These are phyloP conservation scores for Viola odorata DNA, from an alignment of 345 rosid species.

Conservation along the genomic window DNA sequence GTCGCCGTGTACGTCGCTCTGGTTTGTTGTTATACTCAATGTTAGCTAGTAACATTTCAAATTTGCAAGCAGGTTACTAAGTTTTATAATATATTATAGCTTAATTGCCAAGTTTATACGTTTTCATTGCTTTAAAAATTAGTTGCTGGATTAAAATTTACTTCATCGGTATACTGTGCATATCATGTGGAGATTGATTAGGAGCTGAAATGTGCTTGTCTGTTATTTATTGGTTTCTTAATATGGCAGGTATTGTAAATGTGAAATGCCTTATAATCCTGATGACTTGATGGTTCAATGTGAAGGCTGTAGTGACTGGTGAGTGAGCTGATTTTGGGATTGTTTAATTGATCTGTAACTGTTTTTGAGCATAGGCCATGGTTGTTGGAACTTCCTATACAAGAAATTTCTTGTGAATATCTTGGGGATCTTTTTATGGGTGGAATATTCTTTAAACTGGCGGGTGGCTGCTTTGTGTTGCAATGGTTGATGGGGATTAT, in stretches of 20 bases:
- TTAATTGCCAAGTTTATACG: too few species aligned
- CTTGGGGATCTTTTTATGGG: background rate
- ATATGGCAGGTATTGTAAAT: constrained; percentile 76
- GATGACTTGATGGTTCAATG: constrained; percentile 98
- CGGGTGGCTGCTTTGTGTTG: background rate
- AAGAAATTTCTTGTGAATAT: background rate
- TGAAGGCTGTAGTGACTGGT: constrained; percentile 93
- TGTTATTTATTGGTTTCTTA: too few species aligned
- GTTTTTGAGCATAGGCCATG: background rate
- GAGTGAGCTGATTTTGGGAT: constrained; percentile 16
- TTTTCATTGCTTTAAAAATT: too few species aligned
- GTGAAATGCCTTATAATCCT: constrained; percentile 99
- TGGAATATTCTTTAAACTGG: too few species aligned
- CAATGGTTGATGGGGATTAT: background rate
- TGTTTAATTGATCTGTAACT: background rate
- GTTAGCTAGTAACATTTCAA: too few species aligned
- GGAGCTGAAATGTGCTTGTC: too few species aligned
- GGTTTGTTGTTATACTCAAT: background rate
- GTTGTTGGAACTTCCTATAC: background rate
- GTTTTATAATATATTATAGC: too few species aligned
- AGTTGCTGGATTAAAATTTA: too few species aligned
- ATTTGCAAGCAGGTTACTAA: too few species aligned
- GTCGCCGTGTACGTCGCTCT: constrained; percentile 65
- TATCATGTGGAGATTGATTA: too few species aligned
- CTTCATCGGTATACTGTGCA: too few species aligned